These are phyloP conservation scores for Suillus subalutaceus DNA, from an alignment of 768 basidiomycete species.

Conservation along the genomic window DNA sequence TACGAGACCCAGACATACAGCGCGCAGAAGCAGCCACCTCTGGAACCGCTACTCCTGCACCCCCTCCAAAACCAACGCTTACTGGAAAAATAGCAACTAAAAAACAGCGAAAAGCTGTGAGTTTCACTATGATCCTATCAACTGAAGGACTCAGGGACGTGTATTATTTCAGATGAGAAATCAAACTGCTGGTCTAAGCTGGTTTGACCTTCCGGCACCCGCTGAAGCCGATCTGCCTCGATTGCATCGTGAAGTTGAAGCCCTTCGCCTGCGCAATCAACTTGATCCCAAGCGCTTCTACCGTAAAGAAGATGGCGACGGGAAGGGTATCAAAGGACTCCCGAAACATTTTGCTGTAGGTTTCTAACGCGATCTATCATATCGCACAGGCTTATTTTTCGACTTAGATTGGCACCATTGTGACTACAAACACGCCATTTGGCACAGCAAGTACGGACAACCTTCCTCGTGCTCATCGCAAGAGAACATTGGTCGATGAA, in stretches of 20 bases:
- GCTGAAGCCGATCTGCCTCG: conserved; percentile 77
- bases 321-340: conserved; percentile 80
- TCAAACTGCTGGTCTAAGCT: conserved; percentile 75
- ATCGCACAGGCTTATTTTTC: background rate
- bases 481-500: conserved; percentile 86
- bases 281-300: conserved; percentile 94
- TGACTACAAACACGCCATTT: conserved; percentile 73
- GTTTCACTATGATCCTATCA: conserved; percentile 17
- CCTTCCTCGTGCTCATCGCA: conserved; percentile 67
- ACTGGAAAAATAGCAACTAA: conserved; percentile 73
- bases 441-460: conserved; percentile 71
- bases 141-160: background rate
- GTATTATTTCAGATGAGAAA: conserved; percentile 54
- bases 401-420: conserved; percentile 74
- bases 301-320: conserved; percentile 83
- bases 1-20: conserved; percentile 67
- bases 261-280: conserved; percentile 82
- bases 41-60: conserved; percentile 51
- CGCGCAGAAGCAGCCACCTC: conserved; percentile 54
- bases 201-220: conserved; percentile 90
- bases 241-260: conserved; percentile 84
- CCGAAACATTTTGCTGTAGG: conserved; percentile 91
- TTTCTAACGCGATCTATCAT: conserved; percentile 13
- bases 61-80: conserved; percentile 63
- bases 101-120: conserved; percentile 70